Evolutionary conservation across 163 green algal species (phyloP), one percentile per base, ranked within the genome.

Genomic region (Volvox carteri): DNA sequence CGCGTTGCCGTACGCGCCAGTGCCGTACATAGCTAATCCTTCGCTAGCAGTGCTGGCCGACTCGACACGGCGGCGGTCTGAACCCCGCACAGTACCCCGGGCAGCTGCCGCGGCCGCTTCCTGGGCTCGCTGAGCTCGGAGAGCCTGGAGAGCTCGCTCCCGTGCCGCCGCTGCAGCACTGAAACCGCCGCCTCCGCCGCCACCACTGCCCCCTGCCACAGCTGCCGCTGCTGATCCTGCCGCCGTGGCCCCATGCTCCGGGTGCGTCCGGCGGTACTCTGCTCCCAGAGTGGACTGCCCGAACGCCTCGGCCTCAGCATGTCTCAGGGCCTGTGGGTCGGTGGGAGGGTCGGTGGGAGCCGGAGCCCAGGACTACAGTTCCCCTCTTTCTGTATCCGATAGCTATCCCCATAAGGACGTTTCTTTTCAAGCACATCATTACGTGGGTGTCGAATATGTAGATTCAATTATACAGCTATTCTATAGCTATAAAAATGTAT

Each of bases 121-220:
- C 78, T 72, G 48, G 0, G 78, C 58, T 4, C 78, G 58, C 42
- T 86, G 78, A 28, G 42, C 41, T 0, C 78, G 41, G 28, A 86
- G 60, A n/a, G 78, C 78, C 60, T 48, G n/a, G 58, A 86, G 78
- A 1, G 78, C 78, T 18, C 78, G 41, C 58, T 86, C 78, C 41
- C 80, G 65, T 8, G 80, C 65, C 44, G 65, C 46, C 8, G 42
- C 62, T 16, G 58, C 42, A 0, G 46, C 42, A 9, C n/a, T 12
- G 42, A 6, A 35, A 60, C 60, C 30, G 42, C 16, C n/a, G 56
- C 56, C 42, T n/a, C 33, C 77, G 52, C 25, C 39, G 14, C 39
- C 78, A 30, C 9, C 33, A 37, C 35, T 42, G 37, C 30, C 33
- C 16, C 54, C 19, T 3, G 2, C 50, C 2, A 14, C 76, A 12